Evolutionary conservation across 2,329 filamentous ascomycete genomes (phyloP), one percentile per base, ranked within the genome.

Genomic region (Colletotrichum melonis): DNA sequence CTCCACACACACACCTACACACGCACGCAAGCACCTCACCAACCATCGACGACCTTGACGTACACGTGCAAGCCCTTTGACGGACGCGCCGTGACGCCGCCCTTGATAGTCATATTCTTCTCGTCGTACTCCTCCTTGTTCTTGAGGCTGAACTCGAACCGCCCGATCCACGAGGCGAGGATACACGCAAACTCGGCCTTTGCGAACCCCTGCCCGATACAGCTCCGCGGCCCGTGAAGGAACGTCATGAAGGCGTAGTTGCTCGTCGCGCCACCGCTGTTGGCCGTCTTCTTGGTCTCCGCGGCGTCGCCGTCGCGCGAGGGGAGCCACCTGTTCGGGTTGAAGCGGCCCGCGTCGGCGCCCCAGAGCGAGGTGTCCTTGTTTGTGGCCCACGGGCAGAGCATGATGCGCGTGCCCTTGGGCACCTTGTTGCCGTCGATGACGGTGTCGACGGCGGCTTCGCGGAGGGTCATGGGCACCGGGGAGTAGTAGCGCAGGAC

Each of bases 161-260:
- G 87, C 1, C 95, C 95, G 4, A 96, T 88, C 87, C 93, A 91
- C 9, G 90, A 88, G 26, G 95, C 95, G 59, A 98, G 80, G 75
- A 98, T 83, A 79, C 93, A 96, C 9, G 94, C 94, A 82, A 98
- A 94, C 85, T 98, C 96, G 0, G 92, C 91, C 80, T 91, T 92
- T 0, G 95, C 93, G 83, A 98, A 98, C 2, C 87, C 87, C 81
- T 92, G 89, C 0, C 95, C 95, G 77, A 98, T 98, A 80, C 95
- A 98, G 79, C 92, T 93, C 66, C 95, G 86, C 2, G 95, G 95
- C 0, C 95, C 95, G 80, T 97, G 94, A 72, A 98, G 81, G 83
- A 98, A 98, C 0, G 94, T 96, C 82, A 96, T 80, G 78, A 93
- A 92, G 1, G 92, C 89, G 80, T 93, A 97, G 81, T 96, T 97